Evolutionary conservation across 257 asterid genomes (phyloP).

Genomic region (Solanum tarijense): DNA sequence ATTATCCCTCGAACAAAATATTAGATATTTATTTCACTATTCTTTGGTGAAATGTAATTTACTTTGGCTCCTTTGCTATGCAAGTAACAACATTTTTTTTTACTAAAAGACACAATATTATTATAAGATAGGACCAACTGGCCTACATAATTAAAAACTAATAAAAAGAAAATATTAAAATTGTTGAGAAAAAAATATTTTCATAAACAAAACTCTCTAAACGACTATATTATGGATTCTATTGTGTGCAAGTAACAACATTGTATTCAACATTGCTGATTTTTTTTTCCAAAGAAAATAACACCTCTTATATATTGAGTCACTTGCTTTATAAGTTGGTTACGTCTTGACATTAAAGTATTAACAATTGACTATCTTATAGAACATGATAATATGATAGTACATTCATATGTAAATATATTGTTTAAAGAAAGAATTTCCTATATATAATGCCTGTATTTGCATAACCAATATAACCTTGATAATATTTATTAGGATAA

Average conservation of each 20-base stretch:
- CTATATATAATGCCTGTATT: not conserved
- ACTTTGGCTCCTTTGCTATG: not conserved
- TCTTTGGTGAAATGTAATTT: not conserved
- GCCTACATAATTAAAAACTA: no score
- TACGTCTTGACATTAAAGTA: not conserved
- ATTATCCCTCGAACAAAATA: not conserved
- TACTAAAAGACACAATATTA: no score
- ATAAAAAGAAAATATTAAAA: no score
- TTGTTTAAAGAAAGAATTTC: not conserved
- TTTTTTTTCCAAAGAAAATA: no score
- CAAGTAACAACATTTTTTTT: not conserved
- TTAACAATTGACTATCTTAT: not conserved
- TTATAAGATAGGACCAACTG: no score
- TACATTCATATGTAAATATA: no score
- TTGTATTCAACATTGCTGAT: not conserved
- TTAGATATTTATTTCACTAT: not conserved
- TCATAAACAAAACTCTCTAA: no score
- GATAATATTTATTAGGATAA: not conserved
- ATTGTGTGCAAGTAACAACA: not conserved
- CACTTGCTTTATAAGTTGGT: not conserved
- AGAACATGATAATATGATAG: not conserved
- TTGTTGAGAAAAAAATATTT: no score
- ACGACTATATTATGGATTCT: no score
- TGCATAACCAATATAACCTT: not conserved
- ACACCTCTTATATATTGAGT: not conserved